Percentiles rank a stretch among this genome's conserved stretches.
Evolutionary conservation across 371 early-diverging fungal species (phyloP).

Genomic region (Parasitella parasitica): DNA sequence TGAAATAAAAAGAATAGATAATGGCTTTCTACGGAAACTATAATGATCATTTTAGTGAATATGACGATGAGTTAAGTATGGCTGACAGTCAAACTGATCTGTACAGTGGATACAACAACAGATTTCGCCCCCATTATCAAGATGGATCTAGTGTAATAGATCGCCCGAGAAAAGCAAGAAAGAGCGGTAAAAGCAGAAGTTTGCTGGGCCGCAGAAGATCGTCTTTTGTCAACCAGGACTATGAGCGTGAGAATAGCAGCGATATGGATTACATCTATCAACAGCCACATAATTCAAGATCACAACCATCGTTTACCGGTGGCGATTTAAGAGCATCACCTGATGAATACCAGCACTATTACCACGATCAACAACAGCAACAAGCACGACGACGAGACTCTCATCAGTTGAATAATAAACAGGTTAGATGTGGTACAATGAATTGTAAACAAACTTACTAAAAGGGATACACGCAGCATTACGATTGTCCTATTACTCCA

Average conservation of each 20-base stretch:
- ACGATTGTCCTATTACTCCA: conserved; percentile 1
- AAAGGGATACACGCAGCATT: not conserved
- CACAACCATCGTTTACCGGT: not conserved
- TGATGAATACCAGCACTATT: not conserved
- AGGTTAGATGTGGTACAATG: not conserved
- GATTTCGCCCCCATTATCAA: not conserved
- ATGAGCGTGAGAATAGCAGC: not conserved
- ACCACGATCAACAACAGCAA: not conserved
- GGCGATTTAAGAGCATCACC: not conserved
- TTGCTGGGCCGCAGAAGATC: not conserved
- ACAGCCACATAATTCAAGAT: not conserved
- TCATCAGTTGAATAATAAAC: not conserved
- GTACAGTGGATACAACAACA: not conserved
- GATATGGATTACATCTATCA: not conserved
- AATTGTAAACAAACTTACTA: not conserved
- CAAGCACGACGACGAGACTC: not conserved
- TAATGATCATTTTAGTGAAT: not conserved
- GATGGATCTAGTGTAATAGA: not conserved
- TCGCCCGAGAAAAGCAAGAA: not conserved
- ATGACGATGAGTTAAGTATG: not conserved
- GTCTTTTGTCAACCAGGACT: not conserved
- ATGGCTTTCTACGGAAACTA: not conserved
- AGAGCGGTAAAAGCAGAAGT: not conserved
- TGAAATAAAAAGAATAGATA: not conserved
- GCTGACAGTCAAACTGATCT: not conserved